These are phyloP conservation scores for Botryotinia calthae DNA, from an alignment of 2,329 filamentous ascomycete species.

Conservation along the genomic window DNA sequence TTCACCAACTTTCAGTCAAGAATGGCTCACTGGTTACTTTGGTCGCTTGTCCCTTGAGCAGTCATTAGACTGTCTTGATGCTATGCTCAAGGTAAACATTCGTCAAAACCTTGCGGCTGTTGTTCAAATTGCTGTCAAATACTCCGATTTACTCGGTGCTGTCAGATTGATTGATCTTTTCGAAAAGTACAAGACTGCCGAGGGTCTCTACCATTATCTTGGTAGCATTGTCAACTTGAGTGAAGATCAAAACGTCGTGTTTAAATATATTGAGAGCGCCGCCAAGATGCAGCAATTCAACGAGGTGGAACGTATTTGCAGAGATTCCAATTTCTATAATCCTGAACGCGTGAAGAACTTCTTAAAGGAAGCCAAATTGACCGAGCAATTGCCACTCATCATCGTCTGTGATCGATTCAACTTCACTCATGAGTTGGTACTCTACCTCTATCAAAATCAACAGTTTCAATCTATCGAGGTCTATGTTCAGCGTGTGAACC, in stretches of 20 bases:
- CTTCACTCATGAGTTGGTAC: constrained; percentile 93
- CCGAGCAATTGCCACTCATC: constrained; percentile 92
- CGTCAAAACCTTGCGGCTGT: constrained; percentile 94
- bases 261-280: constrained; percentile 99
- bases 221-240: constrained; percentile 97
- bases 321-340: constrained; percentile 52
- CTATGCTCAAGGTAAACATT: constrained; percentile 95
- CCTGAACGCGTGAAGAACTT: constrained; percentile 80
- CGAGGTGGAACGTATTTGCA: constrained; percentile 95
- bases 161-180: constrained; percentile 86
- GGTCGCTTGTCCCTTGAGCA: constrained; percentile 94
- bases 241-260: constrained; percentile 92
- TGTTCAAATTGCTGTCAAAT: constrained; percentile 95
- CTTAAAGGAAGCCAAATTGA: constrained; percentile 89
- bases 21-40: constrained; percentile 92
- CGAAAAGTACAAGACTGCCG: constrained; percentile 95
- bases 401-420: constrained; percentile 99
- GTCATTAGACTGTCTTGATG: constrained; percentile 88
- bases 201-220: constrained; percentile 97
- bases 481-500: constrained; percentile 96
- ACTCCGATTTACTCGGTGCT: constrained; percentile 90
- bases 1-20: constrained; percentile 80
- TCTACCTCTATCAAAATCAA: constrained; percentile 98
- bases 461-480: constrained; percentile 99
- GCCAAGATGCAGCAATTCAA: constrained; percentile 90